Percentiles rank a stretch among this genome's conserved stretches.
phyloP scores from a whole-genome alignment of 2,329 filamentous ascomycete species.

The Mycosphaerella arachidis region DNA sequence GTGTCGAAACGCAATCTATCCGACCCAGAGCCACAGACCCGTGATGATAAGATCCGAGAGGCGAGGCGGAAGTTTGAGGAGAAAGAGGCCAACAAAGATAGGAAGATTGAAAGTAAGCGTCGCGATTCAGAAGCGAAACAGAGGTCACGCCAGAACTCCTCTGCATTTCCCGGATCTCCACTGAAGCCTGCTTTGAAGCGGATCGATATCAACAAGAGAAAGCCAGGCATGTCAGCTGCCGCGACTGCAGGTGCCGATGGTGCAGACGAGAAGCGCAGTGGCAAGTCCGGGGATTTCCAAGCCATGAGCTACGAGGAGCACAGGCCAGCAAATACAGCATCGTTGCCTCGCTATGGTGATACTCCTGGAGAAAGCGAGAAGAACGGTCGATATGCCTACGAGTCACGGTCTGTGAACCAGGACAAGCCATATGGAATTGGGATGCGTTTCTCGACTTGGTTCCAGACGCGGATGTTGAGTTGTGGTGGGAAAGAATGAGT shows the following conservation, averaged over 20 bases:
- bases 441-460: slow-evolving; percentile 55
- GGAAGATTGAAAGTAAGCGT: slow-evolving; percentile 48
- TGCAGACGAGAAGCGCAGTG: slow-evolving; percentile 16
- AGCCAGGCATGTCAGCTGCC: slow-evolving; percentile 12
- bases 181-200: slow-evolving; percentile 29
- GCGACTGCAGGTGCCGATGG: slow-evolving; percentile 13
- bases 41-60: slow-evolving; percentile 53
- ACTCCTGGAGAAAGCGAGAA: slow-evolving; percentile 20
- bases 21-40: slow-evolving; percentile 49
- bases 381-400: not conserved
- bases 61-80: slow-evolving; percentile 55
- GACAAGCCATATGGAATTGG: slow-evolving; percentile 35
- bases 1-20: slow-evolving; percentile 32
- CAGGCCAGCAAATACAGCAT: slow-evolving; percentile 21
- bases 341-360: slow-evolving; percentile 23
- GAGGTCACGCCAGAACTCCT: slow-evolving; percentile 39
- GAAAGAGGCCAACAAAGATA: slow-evolving; percentile 55
- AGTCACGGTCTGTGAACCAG: slow-evolving; percentile 1
- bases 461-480: slow-evolving; percentile 52
- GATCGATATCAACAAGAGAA: slow-evolving; percentile 17
- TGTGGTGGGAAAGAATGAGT: slow-evolving; percentile 32
- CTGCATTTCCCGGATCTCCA: slow-evolving; percentile 30
- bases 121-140: slow-evolving; percentile 44
- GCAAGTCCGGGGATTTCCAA: slow-evolving; percentile 7
- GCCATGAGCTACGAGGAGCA: slow-evolving; percentile 26